Percentiles rank a stretch among this genome's conserved stretches.
phyloP scores from a whole-genome alignment of 768 basidiomycete species.

The Auricularia sp. region DNA sequence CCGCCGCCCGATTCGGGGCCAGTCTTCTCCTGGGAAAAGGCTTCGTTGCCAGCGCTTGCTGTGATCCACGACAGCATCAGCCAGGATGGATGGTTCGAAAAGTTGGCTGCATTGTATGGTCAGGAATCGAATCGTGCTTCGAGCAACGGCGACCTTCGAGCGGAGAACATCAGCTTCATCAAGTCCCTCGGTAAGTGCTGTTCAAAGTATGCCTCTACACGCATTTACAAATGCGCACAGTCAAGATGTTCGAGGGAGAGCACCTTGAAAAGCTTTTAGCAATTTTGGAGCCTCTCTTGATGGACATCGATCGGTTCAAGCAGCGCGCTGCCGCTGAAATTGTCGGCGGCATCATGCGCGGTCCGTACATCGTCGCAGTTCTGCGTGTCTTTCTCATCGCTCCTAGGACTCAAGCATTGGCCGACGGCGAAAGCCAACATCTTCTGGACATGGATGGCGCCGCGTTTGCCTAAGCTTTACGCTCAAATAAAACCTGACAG shows the following conservation, averaged over 20 bases:
- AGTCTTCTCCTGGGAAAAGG: slow-evolving; percentile 42
- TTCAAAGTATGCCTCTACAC: slow-evolving; percentile 22
- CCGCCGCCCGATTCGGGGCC: slow-evolving; percentile 28
- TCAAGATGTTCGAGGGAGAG: slow-evolving; percentile 52
- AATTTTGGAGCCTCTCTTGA: slow-evolving; percentile 50
- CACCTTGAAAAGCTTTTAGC: slow-evolving; percentile 43
- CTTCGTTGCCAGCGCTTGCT: slow-evolving; percentile 38
- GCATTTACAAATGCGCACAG: slow-evolving; percentile 32
- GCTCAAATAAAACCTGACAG: slow-evolving; percentile 81
- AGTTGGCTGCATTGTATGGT: slow-evolving; percentile 57
- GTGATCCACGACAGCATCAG: slow-evolving; percentile 39
- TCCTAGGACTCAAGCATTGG: slow-evolving; percentile 79
- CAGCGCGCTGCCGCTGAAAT: slow-evolving; percentile 74
- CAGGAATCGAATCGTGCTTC: slow-evolving; percentile 61
- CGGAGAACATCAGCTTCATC: slow-evolving; percentile 39
- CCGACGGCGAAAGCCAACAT: slow-evolving; percentile 36
- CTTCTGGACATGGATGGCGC: slow-evolving; percentile 66
- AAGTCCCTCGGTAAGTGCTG: slow-evolving; percentile 36
- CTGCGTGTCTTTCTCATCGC: neutral
- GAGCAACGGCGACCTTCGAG: slow-evolving; percentile 44
- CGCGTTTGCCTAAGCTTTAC: slow-evolving; percentile 53
- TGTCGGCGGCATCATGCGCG: slow-evolving; percentile 64
- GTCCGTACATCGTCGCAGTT: slow-evolving; percentile 26
- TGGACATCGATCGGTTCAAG: slow-evolving; percentile 69
- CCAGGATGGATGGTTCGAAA: slow-evolving; percentile 48